Evolutionary conservation across 257 asterid species (phyloP), one percentile per base, ranked within the genome.

Genomic region (Ligustrum vulgare): DNA sequence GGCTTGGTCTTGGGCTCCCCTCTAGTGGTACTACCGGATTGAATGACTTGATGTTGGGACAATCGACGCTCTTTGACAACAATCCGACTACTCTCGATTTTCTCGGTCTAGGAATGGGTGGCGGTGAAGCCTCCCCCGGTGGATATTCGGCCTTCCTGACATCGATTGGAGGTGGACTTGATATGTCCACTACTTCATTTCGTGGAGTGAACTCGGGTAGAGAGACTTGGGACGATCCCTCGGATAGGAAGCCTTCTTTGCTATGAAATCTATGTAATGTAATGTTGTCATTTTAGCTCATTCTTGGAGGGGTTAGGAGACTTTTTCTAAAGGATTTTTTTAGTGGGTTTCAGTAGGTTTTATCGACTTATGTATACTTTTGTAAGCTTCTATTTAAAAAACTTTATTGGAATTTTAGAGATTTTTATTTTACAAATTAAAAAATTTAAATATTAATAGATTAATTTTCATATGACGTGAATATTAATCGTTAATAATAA

Each of bases 11-110:
- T 0, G 88, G 88, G 64, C 86, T 84, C 35, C 87, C 85, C 0
- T 69, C 82, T 1, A 81, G 69, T 65, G 72, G 82, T 49, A 51
- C 84, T 43, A 56, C 89, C 0, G 83, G 86, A 7, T 86, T 83
- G 20, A 82, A 77, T 0, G 91, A 87, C 22, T 31, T 88, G 64
- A 85, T 86, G 90, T 81, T 89, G 86, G 79, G 88, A 49, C 82
- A 85, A 0, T 80, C 89, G 2, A 28, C 82, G 2, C 72, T 88
- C 2, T 88, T 76, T 54, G 85, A 83, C 6, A 84, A 56, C 74
- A 83, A 78, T 78, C 96, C 95, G 3, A 68, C 95, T 0, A 93
- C 98, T 4, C 84, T 93, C 1, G 98, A 93, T 87, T 83, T 93
- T 78, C 96, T 93, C 3, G 98, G 98, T 0, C 78, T 93, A 2